These are phyloP conservation scores for Plantago elongata DNA, from an alignment of 257 asterid species.

Conservation along the genomic window DNA sequence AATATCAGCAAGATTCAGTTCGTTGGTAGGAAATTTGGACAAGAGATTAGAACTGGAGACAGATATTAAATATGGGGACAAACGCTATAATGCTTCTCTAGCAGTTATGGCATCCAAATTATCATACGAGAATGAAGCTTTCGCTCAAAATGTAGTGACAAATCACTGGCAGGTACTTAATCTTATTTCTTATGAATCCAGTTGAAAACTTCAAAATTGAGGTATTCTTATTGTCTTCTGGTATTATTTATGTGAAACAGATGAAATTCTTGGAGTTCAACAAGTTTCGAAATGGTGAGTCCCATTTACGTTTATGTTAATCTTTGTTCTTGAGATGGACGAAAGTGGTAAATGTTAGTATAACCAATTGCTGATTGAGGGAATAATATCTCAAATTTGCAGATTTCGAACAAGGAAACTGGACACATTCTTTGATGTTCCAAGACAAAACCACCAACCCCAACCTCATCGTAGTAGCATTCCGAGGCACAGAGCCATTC, in stretches of 20 bases:
- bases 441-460: slow-evolving; percentile 30
- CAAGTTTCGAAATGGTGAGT: slow-evolving; percentile 35
- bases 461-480: slow-evolving; percentile 44
- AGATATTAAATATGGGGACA: slow-evolving; percentile 17
- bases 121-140: slow-evolving; percentile 39
- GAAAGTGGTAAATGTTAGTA: too few species aligned
- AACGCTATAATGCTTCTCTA: slow-evolving; percentile 34
- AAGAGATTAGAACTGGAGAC: slow-evolving; percentile 23
- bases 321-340: too few species aligned
- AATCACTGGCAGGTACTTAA: slow-evolving; percentile 41
- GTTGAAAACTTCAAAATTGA: neutral
- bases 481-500: slow-evolving; percentile 64
- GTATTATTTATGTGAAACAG: slow-evolving; percentile 22
- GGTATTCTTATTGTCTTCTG: neutral
- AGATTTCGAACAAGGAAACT: slow-evolving; percentile 36
- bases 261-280: slow-evolving; percentile 34
- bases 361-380: too few species aligned
- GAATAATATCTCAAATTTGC: neutral
- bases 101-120: slow-evolving; percentile 49
- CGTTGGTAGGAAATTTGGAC: slow-evolving; percentile 33
- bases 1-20: slow-evolving; percentile 17
- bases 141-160: slow-evolving; percentile 21
- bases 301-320: too few species aligned
- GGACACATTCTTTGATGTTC: slow-evolving; percentile 51
- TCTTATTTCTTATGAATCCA: too few species aligned